These are phyloP conservation scores for Acmispon strigosus DNA, from an alignment of 306 rosid species.

Conservation along the genomic window DNA sequence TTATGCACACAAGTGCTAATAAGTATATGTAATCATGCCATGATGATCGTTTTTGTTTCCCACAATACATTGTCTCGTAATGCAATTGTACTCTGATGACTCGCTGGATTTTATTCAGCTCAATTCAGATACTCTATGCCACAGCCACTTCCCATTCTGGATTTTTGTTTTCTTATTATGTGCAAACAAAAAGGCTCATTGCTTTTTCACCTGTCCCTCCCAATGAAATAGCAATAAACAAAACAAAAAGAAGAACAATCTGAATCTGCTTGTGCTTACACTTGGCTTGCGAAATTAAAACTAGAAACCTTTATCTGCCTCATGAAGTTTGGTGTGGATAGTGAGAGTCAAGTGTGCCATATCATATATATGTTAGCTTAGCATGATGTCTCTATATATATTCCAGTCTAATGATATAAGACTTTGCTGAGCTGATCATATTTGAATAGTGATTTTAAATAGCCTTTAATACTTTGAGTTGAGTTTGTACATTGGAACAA, in stretches of 20 bases:
- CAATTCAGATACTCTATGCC: background rate
- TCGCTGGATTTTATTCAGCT: background rate
- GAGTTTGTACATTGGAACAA: background rate
- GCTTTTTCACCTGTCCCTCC: background rate
- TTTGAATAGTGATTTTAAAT: background rate
- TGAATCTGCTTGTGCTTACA: background rate
- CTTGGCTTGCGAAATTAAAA: background rate
- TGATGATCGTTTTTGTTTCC: background rate
- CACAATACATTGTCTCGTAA: background rate
- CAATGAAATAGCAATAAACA: background rate
- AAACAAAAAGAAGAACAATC: no score
- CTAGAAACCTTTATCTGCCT: background rate
- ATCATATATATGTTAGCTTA: background rate
- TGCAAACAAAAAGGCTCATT: background rate
- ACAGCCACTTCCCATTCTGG: background rate
- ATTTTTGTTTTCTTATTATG: background rate
- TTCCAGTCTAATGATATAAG: background rate
- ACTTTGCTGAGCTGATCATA: conserved; percentile 3
- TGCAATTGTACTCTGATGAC: background rate
- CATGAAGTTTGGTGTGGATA: background rate
- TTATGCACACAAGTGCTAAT: background rate
- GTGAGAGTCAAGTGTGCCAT: background rate
- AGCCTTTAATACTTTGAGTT: background rate
- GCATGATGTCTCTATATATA: background rate
- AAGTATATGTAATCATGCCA: background rate